Conservation (phyloP, 176 grass and related monocot species). For the Chloris gayana region DNA sequence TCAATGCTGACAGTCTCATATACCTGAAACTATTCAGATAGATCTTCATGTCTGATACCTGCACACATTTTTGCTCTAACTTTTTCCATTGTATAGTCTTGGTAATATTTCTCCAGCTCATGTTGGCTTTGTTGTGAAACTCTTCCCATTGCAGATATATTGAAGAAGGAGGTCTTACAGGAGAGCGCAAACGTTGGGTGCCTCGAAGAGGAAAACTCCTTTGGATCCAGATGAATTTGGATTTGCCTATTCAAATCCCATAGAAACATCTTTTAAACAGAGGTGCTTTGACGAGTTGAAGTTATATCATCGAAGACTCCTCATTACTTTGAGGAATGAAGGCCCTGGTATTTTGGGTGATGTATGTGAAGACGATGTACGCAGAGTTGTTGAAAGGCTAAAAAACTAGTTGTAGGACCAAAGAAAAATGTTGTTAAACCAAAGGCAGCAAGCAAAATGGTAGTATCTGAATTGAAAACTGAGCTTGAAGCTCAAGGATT, state of each 20-base stretch:
- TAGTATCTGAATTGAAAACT: conserved; percentile 88
- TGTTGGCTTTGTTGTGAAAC: conserved; percentile 6
- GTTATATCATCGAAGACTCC: conserved; percentile 73
- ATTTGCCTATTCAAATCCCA: conserved; percentile 93
- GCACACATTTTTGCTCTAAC: conserved; percentile 5
- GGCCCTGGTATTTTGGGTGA: conserved; percentile 88
- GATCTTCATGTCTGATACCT: conserved; percentile 12
- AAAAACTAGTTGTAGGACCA: conserved; percentile 76
- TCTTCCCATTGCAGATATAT: conserved; percentile 66
- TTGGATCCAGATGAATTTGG: conserved; percentile 92
- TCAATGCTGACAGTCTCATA: neutral
- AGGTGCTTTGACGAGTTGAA: conserved; percentile 82
- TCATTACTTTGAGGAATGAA: conserved; percentile 81
- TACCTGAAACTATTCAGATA: neutral
- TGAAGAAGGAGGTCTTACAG: conserved; percentile 96
- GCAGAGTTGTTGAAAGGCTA: conserved; percentile 74
- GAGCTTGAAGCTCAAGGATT: conserved; percentile 96
- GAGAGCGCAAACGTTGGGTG: conserved; percentile 98
- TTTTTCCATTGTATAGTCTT: conserved; percentile 10
- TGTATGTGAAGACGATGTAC: conserved; percentile 71
- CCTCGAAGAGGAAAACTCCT: conserved; percentile 84
- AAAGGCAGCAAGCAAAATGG: conserved; percentile 99
- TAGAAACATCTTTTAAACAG: conserved; percentile 88
- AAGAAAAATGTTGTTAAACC: conserved; percentile 84
- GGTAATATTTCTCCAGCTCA: conserved; percentile 4